phyloP scores from a whole-genome alignment of 352 stramenopile species.

The Pythium sukuiense region DNA sequence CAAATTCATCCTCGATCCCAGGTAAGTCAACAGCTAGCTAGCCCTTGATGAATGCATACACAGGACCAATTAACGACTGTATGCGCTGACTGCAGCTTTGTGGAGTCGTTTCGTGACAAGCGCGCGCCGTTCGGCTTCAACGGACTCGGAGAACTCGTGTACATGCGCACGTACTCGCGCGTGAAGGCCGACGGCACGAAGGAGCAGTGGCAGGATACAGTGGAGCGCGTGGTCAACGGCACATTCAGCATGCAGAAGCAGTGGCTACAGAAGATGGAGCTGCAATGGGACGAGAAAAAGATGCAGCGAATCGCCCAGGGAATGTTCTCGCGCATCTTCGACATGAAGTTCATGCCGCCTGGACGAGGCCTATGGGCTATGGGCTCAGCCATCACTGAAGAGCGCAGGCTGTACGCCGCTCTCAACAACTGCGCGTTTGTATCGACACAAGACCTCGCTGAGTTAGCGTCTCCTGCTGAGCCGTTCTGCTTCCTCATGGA shows the following conservation, averaged over 20 bases:
- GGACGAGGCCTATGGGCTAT: slow-evolving; percentile 93
- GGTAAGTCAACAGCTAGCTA: slow-evolving; percentile 5
- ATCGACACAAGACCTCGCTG: slow-evolving; percentile 72
- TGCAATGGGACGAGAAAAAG: slow-evolving; percentile 70
- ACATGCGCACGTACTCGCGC: slow-evolving; percentile 91
- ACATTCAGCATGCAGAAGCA: slow-evolving; percentile 94
- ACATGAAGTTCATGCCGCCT: slow-evolving; percentile 94
- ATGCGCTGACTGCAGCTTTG: slow-evolving; percentile 32
- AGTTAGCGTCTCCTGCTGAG: slow-evolving; percentile 56
- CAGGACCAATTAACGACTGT: not conserved
- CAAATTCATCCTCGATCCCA: slow-evolving; percentile 19
- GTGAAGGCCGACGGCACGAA: slow-evolving; percentile 75
- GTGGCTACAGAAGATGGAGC: slow-evolving; percentile 54
- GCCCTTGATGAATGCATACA: not conserved
- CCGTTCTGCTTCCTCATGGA: slow-evolving; percentile 96
- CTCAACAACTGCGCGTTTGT: slow-evolving; percentile 96
- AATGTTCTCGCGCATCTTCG: slow-evolving; percentile 92
- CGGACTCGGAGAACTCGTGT: slow-evolving; percentile 92
- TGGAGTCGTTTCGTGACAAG: slow-evolving; percentile 45
- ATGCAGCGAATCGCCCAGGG: slow-evolving; percentile 67
- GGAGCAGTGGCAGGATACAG: slow-evolving; percentile 91
- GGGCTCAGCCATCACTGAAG: slow-evolving; percentile 90
- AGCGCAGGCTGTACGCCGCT: slow-evolving; percentile 80
- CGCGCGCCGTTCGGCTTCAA: slow-evolving; percentile 92
- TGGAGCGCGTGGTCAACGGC: slow-evolving; percentile 92